Base-by-base conservation (phyloP, 352 stramenopile species). In the Pythium coloratum region DNA sequence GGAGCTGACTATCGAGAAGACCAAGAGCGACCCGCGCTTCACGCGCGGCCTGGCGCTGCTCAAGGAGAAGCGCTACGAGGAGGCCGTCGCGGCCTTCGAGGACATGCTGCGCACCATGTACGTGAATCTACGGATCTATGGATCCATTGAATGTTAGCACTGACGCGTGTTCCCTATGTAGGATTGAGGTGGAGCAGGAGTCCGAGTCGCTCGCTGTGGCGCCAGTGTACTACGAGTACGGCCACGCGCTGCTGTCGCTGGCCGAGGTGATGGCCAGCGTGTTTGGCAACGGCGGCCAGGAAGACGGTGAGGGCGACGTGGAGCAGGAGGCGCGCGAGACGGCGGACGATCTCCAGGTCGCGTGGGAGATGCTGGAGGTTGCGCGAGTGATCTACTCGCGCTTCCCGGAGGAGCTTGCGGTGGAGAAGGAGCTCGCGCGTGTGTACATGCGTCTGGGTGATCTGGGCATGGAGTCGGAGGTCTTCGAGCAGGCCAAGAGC, bases 341-440 rank as follows among this genome's bases (percentile, higher is more conserved):
- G 12, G 76, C 76, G 0, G 86, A 94, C 62, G 88, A 96, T 64
- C 74, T 96, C 50, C 83, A 96, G 54, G 75, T 91, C 10, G 88
- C 88, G 30, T 96, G 88, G 88, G 86, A 96, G 71, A 91, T 94
- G 79, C 81, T 96, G 47, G 88, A 96, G 58, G 66, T 94, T 12
- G 84, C 88, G 33, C 84, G 88, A 24, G 84, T 96, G 58, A 89
- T 96, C 60, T 91, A 92, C 68, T 77, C 83, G 64, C 82, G 86
- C 10, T 88, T 84, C 61, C 76, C 82, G 8, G 83, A 85, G 20
- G 86, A 94, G 28, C 38, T 82, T 34, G 78, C 77, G 18, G 80
- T 94, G 12, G 82, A 96, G 64, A 83, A 85, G 59, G 86, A 96
- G 55, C 74, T 96, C 16, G 84, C 81, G 59, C 75, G 81, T 32